Percentiles rank a stretch among this genome's conserved stretches.
Evolutionary conservation across 768 basidiomycete genomes (phyloP).

Genomic region (Boletus subparvulus): DNA sequence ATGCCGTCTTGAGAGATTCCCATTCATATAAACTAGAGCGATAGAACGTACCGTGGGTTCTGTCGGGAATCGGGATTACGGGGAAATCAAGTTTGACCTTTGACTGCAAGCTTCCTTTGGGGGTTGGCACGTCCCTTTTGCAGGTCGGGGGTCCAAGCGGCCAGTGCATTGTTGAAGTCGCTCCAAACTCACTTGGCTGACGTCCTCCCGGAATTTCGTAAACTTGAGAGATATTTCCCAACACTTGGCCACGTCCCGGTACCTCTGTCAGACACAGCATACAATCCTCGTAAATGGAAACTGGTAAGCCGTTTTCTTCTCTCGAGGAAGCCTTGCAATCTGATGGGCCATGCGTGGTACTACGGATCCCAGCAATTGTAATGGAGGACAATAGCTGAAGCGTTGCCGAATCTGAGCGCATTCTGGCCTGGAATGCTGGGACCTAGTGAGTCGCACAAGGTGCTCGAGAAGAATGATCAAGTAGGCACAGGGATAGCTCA

Average conservation of each 20-base stretch:
- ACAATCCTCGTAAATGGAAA: background rate
- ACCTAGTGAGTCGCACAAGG: background rate
- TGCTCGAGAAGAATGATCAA: background rate
- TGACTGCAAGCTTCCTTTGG: background rate
- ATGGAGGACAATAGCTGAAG: background rate
- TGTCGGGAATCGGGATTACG: too few relatives aligned
- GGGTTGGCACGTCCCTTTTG: background rate
- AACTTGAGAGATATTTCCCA: background rate
- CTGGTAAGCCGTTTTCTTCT: background rate
- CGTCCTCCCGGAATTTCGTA: background rate
- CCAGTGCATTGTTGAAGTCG: background rate
- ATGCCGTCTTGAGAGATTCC: background rate
- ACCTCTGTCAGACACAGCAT: background rate
- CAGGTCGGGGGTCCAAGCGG: background rate
- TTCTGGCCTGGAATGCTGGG: background rate
- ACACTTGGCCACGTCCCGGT: background rate
- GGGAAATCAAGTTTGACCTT: background rate
- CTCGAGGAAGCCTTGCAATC: background rate
- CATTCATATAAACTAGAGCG: background rate
- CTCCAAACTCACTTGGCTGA: background rate
- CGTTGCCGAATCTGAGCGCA: background rate
- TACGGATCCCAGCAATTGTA: too few relatives aligned
- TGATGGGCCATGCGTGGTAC: background rate
- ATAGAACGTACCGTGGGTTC: background rate
- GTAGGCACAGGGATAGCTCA: background rate